Evolutionary conservation across 2,329 filamentous ascomycete genomes (phyloP), one percentile per base, ranked within the genome.

Genomic region (Daldinia sp.): DNA sequence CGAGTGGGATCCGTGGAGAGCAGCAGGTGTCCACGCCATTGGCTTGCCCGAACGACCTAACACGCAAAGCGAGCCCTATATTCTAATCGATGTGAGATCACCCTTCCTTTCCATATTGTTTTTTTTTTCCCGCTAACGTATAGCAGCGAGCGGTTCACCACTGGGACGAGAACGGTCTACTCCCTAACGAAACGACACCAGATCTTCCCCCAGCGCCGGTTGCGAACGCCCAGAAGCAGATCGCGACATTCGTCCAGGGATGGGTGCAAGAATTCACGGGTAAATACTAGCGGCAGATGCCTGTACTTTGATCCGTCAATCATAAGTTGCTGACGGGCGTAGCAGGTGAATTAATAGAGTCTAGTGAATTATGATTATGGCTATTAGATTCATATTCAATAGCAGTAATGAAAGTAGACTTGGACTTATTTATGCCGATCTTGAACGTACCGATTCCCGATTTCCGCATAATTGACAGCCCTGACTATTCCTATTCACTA

Each of bases 1-100:
- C 25, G 85, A 91, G 65, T 85, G 86, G 58, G 93, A 96, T 72
- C 92, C 92, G 0, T 96, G 93, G 93, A 85, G 89, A 15, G 86
- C 87, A 0, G 90, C 90, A 0, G 90, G 89, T 0, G 87, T 90
- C 0, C 88, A 94, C 50, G 88, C 87, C 0, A 83, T 87, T n/a
- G 84, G 81, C 1, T 83, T 87, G 0, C 80, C 82, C 0, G 77
- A 80, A 27, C 81, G 90, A 17, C 76, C 79, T 11, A 90, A 84
- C 43, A 91, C 90, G 0, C 77, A 80, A 0, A 83, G 81, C 48
- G 84, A 93, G 78, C 92, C 92, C 0, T 91, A 89, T 66, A 82
- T 92, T n/a, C 73, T 94, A 45, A 92, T 96, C 45, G 79, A 82
- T 3, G 84, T 68, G 57, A 64, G 60, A 51, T 13, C 29, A 10